Conservation (phyloP, 129 eudicot genomes). For the Saposhnikovia divaricata region DNA sequence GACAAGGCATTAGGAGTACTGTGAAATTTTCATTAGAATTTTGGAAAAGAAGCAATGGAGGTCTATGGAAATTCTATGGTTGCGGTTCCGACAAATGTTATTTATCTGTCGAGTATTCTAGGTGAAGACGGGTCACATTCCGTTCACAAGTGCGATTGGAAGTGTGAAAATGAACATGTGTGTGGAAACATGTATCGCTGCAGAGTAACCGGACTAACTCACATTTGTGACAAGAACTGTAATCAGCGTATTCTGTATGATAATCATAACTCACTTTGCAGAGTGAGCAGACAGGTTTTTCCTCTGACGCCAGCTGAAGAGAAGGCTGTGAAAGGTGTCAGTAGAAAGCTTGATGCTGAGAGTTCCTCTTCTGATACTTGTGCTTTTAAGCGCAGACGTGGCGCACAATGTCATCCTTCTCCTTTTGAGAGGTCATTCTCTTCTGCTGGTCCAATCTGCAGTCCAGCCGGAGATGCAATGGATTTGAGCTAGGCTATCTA, state of each 20-base stretch:
- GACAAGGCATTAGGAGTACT: slow-evolving; percentile 5
- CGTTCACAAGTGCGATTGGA: slow-evolving; percentile 96
- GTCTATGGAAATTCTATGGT: slow-evolving; percentile 72
- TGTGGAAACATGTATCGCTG: slow-evolving; percentile 94
- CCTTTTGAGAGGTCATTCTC: slow-evolving; percentile 92
- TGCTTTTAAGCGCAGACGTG: slow-evolving; percentile 79
- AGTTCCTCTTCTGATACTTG: slow-evolving; percentile 55
- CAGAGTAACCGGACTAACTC: slow-evolving; percentile 84
- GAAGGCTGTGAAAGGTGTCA: slow-evolving; percentile 83
- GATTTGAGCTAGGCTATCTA: slow-evolving; percentile 52
- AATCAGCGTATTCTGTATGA: slow-evolving; percentile 91
- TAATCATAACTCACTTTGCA: slow-evolving; percentile 85
- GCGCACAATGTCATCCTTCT: slow-evolving; percentile 57
- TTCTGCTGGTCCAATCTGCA: slow-evolving; percentile 71
- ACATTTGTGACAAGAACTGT: slow-evolving; percentile 99
- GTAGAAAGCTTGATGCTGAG: slow-evolving; percentile 88
- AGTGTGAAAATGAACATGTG: slow-evolving; percentile 79
- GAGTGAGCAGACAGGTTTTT: slow-evolving; percentile 74
- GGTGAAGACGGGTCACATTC: slow-evolving; percentile 74
- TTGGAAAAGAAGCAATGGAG: slow-evolving; percentile 53
- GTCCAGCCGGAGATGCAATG: slow-evolving; percentile 90
- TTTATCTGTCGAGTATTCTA: slow-evolving; percentile 78
- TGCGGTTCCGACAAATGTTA: slow-evolving; percentile 71
- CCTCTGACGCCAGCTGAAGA: slow-evolving; percentile 71
- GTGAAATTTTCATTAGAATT: slow-evolving; percentile 7